Evolutionary conservation across 2,329 filamentous ascomycete genomes (phyloP), one percentile per base, ranked within the genome.

Genomic region (Penicillium digitatum): DNA sequence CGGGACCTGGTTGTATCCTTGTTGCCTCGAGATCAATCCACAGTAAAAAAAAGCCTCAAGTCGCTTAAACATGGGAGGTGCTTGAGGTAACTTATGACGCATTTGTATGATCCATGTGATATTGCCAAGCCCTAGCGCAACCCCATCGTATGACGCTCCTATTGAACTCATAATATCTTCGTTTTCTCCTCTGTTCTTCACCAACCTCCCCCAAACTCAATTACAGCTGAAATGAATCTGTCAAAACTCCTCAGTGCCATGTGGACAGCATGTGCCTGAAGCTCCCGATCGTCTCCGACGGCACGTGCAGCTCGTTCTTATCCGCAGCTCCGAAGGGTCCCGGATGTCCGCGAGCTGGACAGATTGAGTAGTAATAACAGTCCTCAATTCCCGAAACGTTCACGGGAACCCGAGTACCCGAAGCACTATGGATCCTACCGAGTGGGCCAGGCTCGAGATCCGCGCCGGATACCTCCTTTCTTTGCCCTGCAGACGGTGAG

Each of bases 251-350:
- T 31, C 39, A 20, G n/a, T 40, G 8, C 39, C 55, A 60, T 54
- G 55, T 61, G 59, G 58, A 52, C 14, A 55, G 20, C 35, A 45
- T 52, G 47, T 55, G 43, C 50, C 56, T 58, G 32, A 40, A 46
- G 39, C 22, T 54, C 26, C 59, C 62, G 59, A 58, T 48, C 7
- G 22, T 39, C 26, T 46, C 38, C 45, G 45, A 44, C 48, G 52
- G 48, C 57, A 63, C 54, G 55, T 62, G 53, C 39, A 39, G 22
- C 18, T 27, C 22, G 24, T 48, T 38, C 40, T 59, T 60, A 63
- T 57, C 56, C 61, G 57, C 43, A 29, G 44, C 54, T 54, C 61
- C 61, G 59, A 57, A 54, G 34, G 48, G 55, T 62, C 55, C 62
- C 62, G 62, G 48, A 27, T 42, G 57, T 57, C 57, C 62, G 58